Conservation (phyloP, 2,329 filamentous ascomycete genomes). For the Pestalotiopsis sp. region DNA sequence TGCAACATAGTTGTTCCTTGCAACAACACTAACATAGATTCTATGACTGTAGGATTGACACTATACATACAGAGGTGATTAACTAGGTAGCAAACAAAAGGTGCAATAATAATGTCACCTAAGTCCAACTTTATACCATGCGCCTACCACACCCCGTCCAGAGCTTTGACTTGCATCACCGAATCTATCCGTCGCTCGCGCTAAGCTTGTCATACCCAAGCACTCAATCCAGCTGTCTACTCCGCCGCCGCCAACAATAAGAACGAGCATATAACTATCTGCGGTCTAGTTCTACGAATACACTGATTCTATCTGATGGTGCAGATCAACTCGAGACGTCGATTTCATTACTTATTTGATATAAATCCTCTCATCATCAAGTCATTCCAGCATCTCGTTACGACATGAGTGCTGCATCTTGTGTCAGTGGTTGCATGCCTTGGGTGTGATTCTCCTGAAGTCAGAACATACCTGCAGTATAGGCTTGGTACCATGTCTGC, state of each 20-base stretch:
- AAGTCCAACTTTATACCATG: no score
- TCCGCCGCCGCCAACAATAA: not conserved
- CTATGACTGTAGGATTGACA: no score
- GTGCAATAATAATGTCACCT: no score
- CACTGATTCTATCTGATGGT: not conserved
- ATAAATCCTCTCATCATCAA: not conserved
- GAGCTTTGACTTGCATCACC: no score
- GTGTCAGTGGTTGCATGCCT: not conserved
- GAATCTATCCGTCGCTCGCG: no score
- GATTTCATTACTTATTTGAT: not conserved
- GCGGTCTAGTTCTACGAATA: not conserved
- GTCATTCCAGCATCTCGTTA: not conserved
- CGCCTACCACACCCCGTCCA: no score
- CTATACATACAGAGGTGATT: no score
- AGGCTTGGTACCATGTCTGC: constrained; percentile 82
- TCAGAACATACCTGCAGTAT: constrained; percentile 50
- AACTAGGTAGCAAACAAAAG: no score
- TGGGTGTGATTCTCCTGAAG: not conserved
- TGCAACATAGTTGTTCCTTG: no score
- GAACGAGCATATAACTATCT: not conserved
- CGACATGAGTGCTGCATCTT: not conserved
- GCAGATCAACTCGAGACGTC: not conserved
- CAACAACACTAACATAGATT: no score
- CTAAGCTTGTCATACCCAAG: no score
- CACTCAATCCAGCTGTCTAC: not conserved